These are phyloP conservation scores for Amanita polypyramis DNA, from an alignment of 768 basidiomycete species.

Conservation along the genomic window DNA sequence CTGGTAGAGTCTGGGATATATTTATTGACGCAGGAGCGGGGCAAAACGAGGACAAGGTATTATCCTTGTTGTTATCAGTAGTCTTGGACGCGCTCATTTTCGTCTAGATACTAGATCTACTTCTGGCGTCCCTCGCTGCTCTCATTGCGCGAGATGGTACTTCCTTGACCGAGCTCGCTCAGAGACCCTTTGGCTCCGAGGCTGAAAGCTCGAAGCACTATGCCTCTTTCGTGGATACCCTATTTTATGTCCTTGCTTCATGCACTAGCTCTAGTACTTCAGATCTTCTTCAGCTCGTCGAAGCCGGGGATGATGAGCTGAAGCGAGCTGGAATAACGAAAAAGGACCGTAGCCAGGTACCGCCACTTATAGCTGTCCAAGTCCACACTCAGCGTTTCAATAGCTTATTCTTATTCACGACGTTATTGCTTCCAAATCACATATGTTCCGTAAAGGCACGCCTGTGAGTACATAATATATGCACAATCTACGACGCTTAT, in stretches of 20 bases:
- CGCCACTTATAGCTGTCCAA: slow-evolving; percentile 11
- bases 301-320: slow-evolving; percentile 28
- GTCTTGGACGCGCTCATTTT: neutral
- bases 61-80: neutral
- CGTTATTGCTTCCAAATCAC: slow-evolving; percentile 23
- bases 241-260: slow-evolving; percentile 31
- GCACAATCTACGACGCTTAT: neutral
- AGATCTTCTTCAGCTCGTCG: slow-evolving; percentile 31
- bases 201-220: slow-evolving; percentile 8
- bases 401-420: slow-evolving; percentile 28
- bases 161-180: slow-evolving; percentile 45
- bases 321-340: slow-evolving; percentile 43
- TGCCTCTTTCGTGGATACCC: slow-evolving; percentile 25
- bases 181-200: slow-evolving; percentile 10
- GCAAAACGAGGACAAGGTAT: slow-evolving; percentile 42
- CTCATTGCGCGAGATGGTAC: slow-evolving; percentile 50
- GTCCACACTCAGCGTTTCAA: neutral
- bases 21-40: slow-evolving; percentile 50
- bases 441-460: slow-evolving; percentile 23
- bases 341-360: slow-evolving; percentile 46
- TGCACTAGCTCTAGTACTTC: slow-evolving; percentile 27
- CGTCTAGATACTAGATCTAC: slow-evolving; percentile 50
- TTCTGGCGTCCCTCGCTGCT: slow-evolving; percentile 50
- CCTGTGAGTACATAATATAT: slow-evolving; percentile 18
- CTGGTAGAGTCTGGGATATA: slow-evolving; percentile 57